Evolutionary conservation across 148 eudicot species (phyloP), one percentile per base, ranked within the genome.

Genomic region (Rhododendron kiyosumense): DNA sequence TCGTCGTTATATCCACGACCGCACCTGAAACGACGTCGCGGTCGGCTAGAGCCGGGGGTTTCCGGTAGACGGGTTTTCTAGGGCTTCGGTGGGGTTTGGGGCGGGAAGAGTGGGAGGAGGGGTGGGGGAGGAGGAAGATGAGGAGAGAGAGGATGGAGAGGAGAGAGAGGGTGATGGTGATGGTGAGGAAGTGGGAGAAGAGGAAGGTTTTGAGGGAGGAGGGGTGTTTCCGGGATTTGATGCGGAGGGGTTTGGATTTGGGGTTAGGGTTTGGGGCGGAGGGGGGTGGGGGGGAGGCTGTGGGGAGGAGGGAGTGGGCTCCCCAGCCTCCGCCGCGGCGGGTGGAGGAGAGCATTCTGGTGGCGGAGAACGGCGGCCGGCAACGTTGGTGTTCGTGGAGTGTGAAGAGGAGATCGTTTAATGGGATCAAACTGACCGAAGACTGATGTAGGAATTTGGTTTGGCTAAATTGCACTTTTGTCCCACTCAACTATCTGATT

Each of bases 1-100:
- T 97, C 13, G 99, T 97, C 7, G 95, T 97, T 0, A 97, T 88
- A 85, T 97, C 99, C 0, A 95, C 99, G 2, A 45, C 81, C 0
- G 96, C 91, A 0, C 88, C 86, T 4, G 88, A 88, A 57, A 86
- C 87, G 51, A 57, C 90, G 85, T 78, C 85, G 79, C 51, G 81
- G 65, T 81, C 85, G 18, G 85, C 86, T 11, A 74, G 69, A 11
- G 87, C 83, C 3, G 91, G 87, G 0, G 87, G 48, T 65, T 87
- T 90, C 3, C 94, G 89, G 30, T 54, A 74, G 10, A 45, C 54
- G 20, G 95, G 88, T 69, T 90, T 95, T 6, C 95, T 82, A 78
- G 80, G 38, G 22, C 89, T 85, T 79, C 63, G 78, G n/a, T 54
- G 45, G 11, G 91, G 26, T 85, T 22, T 8, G 61, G 85, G 85